A percentile compares a stretch with the other conserved stretches of the same genome.
phyloP scores from a whole-genome alignment of 176 grass and related monocot genomes.

The Chloris gayana region DNA sequence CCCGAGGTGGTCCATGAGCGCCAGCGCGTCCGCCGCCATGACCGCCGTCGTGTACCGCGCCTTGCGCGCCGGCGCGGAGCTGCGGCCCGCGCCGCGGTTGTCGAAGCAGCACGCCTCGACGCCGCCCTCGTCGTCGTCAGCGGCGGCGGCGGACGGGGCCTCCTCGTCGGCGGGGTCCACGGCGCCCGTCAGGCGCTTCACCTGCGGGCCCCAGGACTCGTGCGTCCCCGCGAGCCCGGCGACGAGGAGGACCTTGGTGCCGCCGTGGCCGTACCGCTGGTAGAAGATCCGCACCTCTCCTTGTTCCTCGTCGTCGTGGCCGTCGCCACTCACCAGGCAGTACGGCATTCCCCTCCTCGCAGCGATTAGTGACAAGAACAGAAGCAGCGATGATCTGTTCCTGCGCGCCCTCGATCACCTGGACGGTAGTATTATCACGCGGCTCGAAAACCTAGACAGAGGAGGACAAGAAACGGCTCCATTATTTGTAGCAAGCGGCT shows the following conservation, averaged over 20 bases:
- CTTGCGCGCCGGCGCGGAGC: slow-evolving; percentile 58
- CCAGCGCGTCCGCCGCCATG: slow-evolving; percentile 74
- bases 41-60: slow-evolving; percentile 65
- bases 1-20: slow-evolving; percentile 65
- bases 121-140: slow-evolving; percentile 28
- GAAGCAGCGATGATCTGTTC: too few relatives aligned
- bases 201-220: slow-evolving; percentile 74
- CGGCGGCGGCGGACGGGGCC: not conserved
- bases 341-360: slow-evolving; percentile 57
- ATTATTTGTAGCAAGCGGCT: not conserved
- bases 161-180: not conserved
- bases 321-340: slow-evolving; percentile 47
- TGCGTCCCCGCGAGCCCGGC: slow-evolving; percentile 70
- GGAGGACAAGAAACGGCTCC: too few relatives aligned
- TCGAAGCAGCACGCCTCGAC: slow-evolving; percentile 85
- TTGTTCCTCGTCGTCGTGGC: not conserved
- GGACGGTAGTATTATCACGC: not conserved
- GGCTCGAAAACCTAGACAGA: not conserved
- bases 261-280: slow-evolving; percentile 64
- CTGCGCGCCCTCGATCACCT: not conserved
- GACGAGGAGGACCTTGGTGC: slow-evolving; percentile 73
- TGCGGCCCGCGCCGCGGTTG: slow-evolving; percentile 75
- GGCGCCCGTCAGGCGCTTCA: slow-evolving; percentile 65
- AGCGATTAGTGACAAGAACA: too few relatives aligned
- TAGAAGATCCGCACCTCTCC: slow-evolving; percentile 60